Percentiles rank a stretch among this genome's conserved stretches.
These are phyloP conservation scores for Aspergillus pseudoglaucus DNA, from an alignment of 2,329 filamentous ascomycete species.

Conservation along the genomic window DNA sequence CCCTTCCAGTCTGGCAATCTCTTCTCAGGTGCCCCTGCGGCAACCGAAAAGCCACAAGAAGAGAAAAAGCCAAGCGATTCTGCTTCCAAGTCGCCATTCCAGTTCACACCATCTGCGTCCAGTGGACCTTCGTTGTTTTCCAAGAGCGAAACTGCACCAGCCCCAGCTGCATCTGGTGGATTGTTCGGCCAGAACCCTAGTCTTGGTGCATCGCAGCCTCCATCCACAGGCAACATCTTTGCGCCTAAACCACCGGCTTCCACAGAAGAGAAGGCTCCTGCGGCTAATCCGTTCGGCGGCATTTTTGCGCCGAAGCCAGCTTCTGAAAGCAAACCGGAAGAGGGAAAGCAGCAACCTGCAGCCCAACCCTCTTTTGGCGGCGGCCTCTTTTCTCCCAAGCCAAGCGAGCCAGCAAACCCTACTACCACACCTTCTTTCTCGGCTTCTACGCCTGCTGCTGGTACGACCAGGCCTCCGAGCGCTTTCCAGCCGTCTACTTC, in stretches of 20 bases:
- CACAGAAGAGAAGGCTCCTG: slow-evolving; percentile 8
- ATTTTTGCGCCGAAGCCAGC: slow-evolving; percentile 12
- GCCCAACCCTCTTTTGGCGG: slow-evolving; percentile 7
- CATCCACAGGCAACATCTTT: slow-evolving; percentile 17
- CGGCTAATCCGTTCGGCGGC: slow-evolving; percentile 15
- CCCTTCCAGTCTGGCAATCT: slow-evolving; percentile 18
- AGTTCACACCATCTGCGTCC: slow-evolving; percentile 8
- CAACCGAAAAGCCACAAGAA: slow-evolving; percentile 10
- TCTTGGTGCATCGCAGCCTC: slow-evolving; percentile 9
- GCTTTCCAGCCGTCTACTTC: slow-evolving; percentile 7
- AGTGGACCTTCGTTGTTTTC: slow-evolving; percentile 14
- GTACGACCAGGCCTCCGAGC: slow-evolving; percentile 3
- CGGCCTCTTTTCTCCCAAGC: slow-evolving; percentile 12
- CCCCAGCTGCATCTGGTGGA: slow-evolving; percentile 6
- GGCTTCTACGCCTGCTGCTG: slow-evolving; percentile 3
- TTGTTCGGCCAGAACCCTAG: slow-evolving; percentile 5
- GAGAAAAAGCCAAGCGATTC: slow-evolving; percentile 7
- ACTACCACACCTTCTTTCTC: slow-evolving; percentile 10
- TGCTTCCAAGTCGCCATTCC: slow-evolving; percentile 10
- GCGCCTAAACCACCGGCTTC: slow-evolving; percentile 13
- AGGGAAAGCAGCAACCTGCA: slow-evolving; percentile 10
- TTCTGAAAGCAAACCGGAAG: slow-evolving; percentile 6
- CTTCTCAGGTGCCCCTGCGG: slow-evolving; percentile 9
- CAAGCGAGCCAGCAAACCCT: slow-evolving; percentile 7
- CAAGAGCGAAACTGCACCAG: slow-evolving; percentile 6